A percentile compares a stretch with the other conserved stretches of the same genome.
phyloP scores from a whole-genome alignment of 2,329 filamentous ascomycete species.

The Lojkania enalia region DNA sequence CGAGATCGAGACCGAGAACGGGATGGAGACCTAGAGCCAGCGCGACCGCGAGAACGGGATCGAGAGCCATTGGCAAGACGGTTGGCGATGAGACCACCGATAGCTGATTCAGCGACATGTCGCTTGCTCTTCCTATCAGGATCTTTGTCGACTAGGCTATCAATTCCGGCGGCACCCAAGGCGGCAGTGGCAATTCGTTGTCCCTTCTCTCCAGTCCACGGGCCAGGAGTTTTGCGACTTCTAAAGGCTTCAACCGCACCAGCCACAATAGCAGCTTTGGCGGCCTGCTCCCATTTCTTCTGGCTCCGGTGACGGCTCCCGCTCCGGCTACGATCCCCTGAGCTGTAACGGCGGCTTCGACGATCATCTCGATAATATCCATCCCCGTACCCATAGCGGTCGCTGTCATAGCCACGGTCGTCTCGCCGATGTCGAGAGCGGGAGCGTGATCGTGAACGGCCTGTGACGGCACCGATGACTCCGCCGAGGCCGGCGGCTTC shows the following conservation, averaged over 20 bases:
- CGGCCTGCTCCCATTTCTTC: conserved; percentile 68
- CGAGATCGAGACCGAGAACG: conserved; percentile 65
- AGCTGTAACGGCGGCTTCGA: conserved; percentile 55
- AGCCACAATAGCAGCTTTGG: conserved; percentile 86
- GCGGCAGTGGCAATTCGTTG: conserved; percentile 90
- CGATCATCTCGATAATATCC: conserved; percentile 24
- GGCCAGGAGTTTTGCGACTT: conserved; percentile 82
- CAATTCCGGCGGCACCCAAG: conserved; percentile 80
- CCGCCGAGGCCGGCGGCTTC: conserved; percentile 62
- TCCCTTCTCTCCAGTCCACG: conserved; percentile 89
- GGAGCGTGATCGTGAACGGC: conserved; percentile 64
- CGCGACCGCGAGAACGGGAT: conserved; percentile 60
- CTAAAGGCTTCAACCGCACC: conserved; percentile 92
- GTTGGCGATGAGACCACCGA: conserved; percentile 86
- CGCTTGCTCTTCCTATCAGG: conserved; percentile 75
- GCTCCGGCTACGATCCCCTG: conserved; percentile 55
- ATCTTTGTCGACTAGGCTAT: conserved; percentile 70
- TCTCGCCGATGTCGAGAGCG: conserved; percentile 59
- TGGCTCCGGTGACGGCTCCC: conserved; percentile 34
- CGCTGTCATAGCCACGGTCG: conserved; percentile 55
- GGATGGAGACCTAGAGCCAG: conserved; percentile 44
- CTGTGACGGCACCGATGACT: conserved; percentile 54
- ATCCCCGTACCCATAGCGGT: conserved; percentile 35
- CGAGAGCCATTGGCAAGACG: conserved; percentile 79
- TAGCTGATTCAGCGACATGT: conserved; percentile 81